Base-by-base conservation (phyloP, 352 stramenopile genomes). In the Phytopythium mirpurense region DNA sequence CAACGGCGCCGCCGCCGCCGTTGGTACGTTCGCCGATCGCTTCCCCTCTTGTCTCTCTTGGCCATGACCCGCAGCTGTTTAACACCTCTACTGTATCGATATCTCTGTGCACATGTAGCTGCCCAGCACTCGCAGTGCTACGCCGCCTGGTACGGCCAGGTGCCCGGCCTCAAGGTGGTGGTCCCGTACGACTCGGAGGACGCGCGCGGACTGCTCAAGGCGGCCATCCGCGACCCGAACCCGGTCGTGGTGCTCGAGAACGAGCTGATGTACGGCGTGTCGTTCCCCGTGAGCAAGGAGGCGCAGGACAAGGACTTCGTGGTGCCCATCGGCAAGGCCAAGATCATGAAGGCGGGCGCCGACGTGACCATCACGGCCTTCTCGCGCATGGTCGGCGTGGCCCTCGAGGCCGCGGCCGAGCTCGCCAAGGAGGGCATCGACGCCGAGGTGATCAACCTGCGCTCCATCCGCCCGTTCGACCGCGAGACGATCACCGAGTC, bases 81-180 rank as follows among this genome's bases (percentile, higher is more conserved):
- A 18, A 34, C 34, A 23, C 19, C 32, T 31, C 21, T 63, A 36
- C 27, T 31, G 15, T 51, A 53, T 48, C 53, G 26, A 47, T 34
- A 16, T n/a, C n/a, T 49, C 21, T 3, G 5, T 29, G 3, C 19
- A 9, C 18, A 2, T 12, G 54, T 46, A 88, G 81, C 83, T 34
- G 97, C 98, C 11, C 98, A 99, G 83, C 98, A 99, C 83, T 99
- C 95, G 51, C 98, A 99, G 83, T 99, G 96, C 77, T 99, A 98
- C 75, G 97, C 96, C 26, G 94, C 97, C 18, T 99, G 97, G 97
- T 99, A 99, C 80, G 95, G 90, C 52, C 95, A 74, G 54, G 83
- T 98, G 38, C 98, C 98, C 7, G 98, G 97, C 27, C 84, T 99
- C 36, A 99, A 99, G 80, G 97, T 99, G 14, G 90, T 99, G 29